Base-by-base conservation (phyloP, 805 yeast species). In the Myxozyma sirexii region DNA sequence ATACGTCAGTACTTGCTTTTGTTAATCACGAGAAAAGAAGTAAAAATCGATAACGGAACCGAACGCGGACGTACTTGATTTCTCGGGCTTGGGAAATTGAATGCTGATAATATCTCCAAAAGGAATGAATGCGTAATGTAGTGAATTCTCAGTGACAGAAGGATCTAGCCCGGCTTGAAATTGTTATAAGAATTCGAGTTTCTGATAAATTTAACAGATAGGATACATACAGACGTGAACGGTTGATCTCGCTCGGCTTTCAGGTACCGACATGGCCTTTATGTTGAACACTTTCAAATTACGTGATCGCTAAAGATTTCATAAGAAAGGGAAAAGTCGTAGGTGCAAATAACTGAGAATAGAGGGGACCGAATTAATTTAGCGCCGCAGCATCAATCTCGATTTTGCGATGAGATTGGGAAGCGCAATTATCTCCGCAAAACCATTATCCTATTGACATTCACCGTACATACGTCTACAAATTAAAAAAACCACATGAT, bases 41-140 rank as follows among this genome's bases (percentile, higher is more conserved):
- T 10, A 49, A 21, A 19, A 12, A 7, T 10, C n/a, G n/a, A n/a
- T n/a, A n/a, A n/a, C n/a, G n/a, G n/a, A n/a, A n/a, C n/a, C n/a
- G n/a, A n/a, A n/a, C n/a, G n/a, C 6, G 15, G 4, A 55, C 65
- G 27, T 46, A 62, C 65, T 57, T 41, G 60, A 60, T 47, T 55
- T 62, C 3, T 41, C 44, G 21, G 61, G 61, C 26, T 45, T 54
- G 8, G 57, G 65, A 5, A 68, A 44, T 33, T 55, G 52, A 5
- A 72, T 65, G 21, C 64, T 66, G 33, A 67, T 56, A 19, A 72
- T 70, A 33, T 69, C 71, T 4, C 75, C 75, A 63, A 72, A 72
- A 24, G 75, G 67, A 17, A 69, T 43, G 52, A 71, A 72, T 27
- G 70, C 56, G 31, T 64, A 38, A 15, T 64, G 60, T 6, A 72